Evolutionary conservation across 345 rosid species (phyloP).

Genomic region (Gossypium mustelinum): DNA sequence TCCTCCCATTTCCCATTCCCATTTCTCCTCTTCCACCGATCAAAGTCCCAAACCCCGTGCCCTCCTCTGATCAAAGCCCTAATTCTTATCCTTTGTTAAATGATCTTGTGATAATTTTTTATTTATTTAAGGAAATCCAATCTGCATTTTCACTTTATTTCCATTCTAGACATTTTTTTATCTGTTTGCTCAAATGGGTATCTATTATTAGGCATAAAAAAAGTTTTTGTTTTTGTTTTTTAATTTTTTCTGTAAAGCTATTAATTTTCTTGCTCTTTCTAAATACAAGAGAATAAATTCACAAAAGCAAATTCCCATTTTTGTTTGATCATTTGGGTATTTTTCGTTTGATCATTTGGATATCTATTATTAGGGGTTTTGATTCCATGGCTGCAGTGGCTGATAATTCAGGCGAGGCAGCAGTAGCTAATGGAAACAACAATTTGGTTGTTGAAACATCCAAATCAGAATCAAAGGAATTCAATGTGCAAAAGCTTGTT

Average conservation of each 20-base stretch:
- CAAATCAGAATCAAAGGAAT: conserved; percentile 46
- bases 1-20: no score
- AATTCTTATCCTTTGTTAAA: background rate
- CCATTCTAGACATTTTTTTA: conserved; percentile 9
- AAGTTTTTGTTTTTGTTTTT: background rate
- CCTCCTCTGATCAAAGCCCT: background rate
- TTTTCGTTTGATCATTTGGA: background rate
- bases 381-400: conserved; percentile 68
- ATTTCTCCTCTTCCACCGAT: no score
- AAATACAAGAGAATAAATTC: background rate
- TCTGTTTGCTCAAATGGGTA: conserved; percentile 10
- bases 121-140: background rate
- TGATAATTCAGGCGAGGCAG: conserved; percentile 48
- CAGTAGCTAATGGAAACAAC: conserved; percentile 23
- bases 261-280: conserved; percentile 4
- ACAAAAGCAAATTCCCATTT: background rate
- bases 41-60: no score
- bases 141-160: background rate
- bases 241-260: background rate
- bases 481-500: conserved; percentile 65
- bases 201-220: background rate
- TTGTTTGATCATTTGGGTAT: background rate
- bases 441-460: conserved; percentile 10
- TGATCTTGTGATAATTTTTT: background rate
- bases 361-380: conserved; percentile 10